Evolutionary conservation across 1,284 basidiomycete species (phyloP).

Genomic region (Leccinum angustisporum): DNA sequence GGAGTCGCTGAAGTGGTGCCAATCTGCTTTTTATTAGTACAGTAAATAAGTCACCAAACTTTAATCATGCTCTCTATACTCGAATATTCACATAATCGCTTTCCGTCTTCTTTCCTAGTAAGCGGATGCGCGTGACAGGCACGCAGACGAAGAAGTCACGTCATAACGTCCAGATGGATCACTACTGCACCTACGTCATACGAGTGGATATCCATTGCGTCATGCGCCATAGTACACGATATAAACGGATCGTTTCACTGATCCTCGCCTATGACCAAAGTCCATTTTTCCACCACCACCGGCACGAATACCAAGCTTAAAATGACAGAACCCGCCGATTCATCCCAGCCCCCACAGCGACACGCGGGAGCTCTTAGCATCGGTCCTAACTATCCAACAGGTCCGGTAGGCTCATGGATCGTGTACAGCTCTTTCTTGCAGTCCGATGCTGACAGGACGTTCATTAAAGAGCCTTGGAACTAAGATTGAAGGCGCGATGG

Average conservation of each 20-base stretch:
- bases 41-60: background rate
- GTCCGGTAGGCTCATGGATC: slow-evolving; percentile 14
- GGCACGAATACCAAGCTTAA: slow-evolving; percentile 4
- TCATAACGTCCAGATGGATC: background rate
- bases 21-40: background rate
- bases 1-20: background rate
- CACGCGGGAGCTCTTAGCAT: slow-evolving; percentile 23
- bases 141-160: too few relatives aligned
- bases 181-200: background rate
- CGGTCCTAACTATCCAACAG: slow-evolving; percentile 23
- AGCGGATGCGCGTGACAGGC: too few relatives aligned
- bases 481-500: slow-evolving; percentile 49
- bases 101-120: background rate
- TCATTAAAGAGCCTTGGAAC: slow-evolving; percentile 40
- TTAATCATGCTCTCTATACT: background rate
- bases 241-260: background rate
- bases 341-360: slow-evolving; percentile 17
- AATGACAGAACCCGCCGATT: background rate
- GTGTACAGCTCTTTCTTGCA: too few relatives aligned
- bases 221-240: background rate
- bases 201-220: background rate
- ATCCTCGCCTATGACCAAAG: slow-evolving; percentile 11
- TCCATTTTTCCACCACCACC: slow-evolving; percentile 8
- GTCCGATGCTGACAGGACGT: background rate
- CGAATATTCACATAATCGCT: slow-evolving; percentile 3